Percentiles rank a stretch among this genome's conserved stretches.
phyloP scores from a whole-genome alignment of 2,329 filamentous ascomycete genomes.

The Lachnellula cervina region DNA sequence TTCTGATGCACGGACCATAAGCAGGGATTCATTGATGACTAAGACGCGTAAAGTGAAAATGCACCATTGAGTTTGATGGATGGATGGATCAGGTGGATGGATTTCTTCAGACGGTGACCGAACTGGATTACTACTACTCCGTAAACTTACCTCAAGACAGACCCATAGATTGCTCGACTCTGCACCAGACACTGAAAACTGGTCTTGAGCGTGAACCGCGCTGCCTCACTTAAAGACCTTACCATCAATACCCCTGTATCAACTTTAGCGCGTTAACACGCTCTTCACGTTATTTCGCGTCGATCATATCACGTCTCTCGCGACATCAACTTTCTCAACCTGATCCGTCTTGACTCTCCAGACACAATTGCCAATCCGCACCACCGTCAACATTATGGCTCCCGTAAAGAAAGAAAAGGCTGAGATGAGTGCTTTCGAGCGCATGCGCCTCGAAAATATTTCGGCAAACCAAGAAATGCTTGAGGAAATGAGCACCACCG shows the following conservation, averaged over 20 bases:
- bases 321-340: conserved; percentile 2
- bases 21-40: not conserved
- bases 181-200: too few species aligned
- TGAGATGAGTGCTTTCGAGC: conserved; percentile 79
- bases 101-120: not conserved
- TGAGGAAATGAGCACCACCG: conserved; percentile 68
- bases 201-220: too few species aligned
- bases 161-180: too few species aligned
- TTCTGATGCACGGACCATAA: not conserved
- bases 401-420: conserved; percentile 38
- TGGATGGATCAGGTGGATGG: too few species aligned
- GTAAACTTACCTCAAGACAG: too few species aligned
- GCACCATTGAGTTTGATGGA: not conserved
- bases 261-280: not conserved
- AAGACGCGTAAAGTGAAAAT: not conserved
- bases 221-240: too few species aligned
- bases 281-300: conserved; percentile 3
- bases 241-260: not conserved
- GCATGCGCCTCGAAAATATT: conserved; percentile 78
- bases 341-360: not conserved
- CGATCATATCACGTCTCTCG: not conserved
- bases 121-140: too few species aligned
- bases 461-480: conserved; percentile 79
- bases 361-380: not conserved
- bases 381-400: conserved; percentile 37